These are phyloP conservation scores for Serendipita sp. DNA, from an alignment of 1,284 basidiomycete species.

Conservation along the genomic window DNA sequence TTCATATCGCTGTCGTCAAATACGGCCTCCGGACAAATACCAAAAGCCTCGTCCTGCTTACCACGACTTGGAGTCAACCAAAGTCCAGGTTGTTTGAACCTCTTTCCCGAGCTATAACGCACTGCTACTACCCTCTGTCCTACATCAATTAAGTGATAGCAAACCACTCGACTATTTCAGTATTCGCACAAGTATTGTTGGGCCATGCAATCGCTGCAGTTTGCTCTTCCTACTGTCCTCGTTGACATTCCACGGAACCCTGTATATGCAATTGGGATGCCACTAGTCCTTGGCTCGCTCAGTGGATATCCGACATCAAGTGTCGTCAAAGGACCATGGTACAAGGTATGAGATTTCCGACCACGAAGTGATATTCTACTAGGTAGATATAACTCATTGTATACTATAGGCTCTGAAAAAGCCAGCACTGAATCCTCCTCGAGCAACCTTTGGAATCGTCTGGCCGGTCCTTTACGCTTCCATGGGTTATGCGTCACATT, in stretches of 20 bases:
- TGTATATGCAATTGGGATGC: slow-evolving; percentile 45
- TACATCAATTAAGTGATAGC: no score
- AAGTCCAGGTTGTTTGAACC: no score
- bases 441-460: slow-evolving; percentile 41
- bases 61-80: no score
- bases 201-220: neutral
- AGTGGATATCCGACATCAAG: slow-evolving; percentile 37
- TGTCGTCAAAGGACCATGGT: slow-evolving; percentile 40
- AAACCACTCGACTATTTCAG: no score
- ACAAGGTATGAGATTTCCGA: slow-evolving; percentile 18
- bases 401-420: slow-evolving; percentile 25
- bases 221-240: slow-evolving; percentile 32
- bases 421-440: slow-evolving; percentile 36
- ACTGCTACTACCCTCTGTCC: no score
- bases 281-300: slow-evolving; percentile 40
- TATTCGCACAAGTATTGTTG: no score
- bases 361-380: no score
- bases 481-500: slow-evolving; percentile 63
- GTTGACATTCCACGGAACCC: slow-evolving; percentile 44
- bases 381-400: no score
- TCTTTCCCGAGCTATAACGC: no score
- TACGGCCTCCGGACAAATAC: no score
- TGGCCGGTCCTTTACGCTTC: slow-evolving; percentile 35
- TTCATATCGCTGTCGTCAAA: no score
- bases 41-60: no score